Evolutionary conservation across 2,329 filamentous ascomycete genomes (phyloP), one percentile per base, ranked within the genome.

Genomic region (Trichoderma sp.): DNA sequence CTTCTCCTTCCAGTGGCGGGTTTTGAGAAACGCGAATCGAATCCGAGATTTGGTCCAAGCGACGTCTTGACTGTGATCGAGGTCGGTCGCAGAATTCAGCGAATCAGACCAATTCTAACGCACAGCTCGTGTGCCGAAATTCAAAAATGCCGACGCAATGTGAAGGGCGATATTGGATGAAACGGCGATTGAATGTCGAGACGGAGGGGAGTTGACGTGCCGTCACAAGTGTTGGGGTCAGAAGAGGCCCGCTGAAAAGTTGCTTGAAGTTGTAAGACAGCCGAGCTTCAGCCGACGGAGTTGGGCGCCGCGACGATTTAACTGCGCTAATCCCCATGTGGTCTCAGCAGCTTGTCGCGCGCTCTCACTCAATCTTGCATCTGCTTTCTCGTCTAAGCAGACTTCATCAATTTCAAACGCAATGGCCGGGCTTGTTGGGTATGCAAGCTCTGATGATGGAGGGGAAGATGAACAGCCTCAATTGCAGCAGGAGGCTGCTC

Each of bases 401-500:
- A 14, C 34, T 32, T 66, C 54, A 24, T 32, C 34, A 56, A 18
- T 66, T 66, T 18, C 16, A 51, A 49, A n/a, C 11, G 46, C 51
- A 61, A 81, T 84, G 82, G 79, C 79, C 55, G 83, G 79, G 1
- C 79, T 86, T 14, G 84, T 86, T 8, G 79, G 74, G 39, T 86
- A 86, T 70, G 83, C 79, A 16, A 86, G 84, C 72, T 86, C 84
- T 67, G 83, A 85, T 54, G 84, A 85, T 1, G 84, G 85, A 6
- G 81, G 82, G 3, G 81, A 81, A 2, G 71, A 72, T 3, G 63
- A 74, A 11, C 59, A 59, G n/a, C 65, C 32, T 59, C 60, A 26
- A 52, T 34, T 51, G 6, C 49, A 68, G 26, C 34, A 58, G 26
- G 43, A 64, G 3, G 5, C 30, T 13, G 24, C 21, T 16, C 30